Evolutionary conservation across 495 filamentous ascomycete species (phyloP), one percentile per base, ranked within the genome.

Genomic region (Neurospora discreta): DNA sequence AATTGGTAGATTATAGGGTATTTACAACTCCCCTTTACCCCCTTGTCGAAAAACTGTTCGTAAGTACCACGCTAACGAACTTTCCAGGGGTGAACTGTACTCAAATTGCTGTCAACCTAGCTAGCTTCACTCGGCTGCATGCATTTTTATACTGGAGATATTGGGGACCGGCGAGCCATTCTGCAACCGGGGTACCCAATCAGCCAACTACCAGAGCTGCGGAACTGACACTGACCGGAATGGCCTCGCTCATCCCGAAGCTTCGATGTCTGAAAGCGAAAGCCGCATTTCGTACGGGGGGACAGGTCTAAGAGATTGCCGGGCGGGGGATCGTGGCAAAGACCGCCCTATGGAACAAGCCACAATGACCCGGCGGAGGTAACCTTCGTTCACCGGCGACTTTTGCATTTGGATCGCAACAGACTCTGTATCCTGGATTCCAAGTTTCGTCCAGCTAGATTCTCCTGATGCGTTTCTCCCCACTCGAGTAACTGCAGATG

Each of bases 41-140:
- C n/a, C n/a, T n/a, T n/a, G n/a, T n/a, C n/a, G n/a, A n/a, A n/a
- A n/a, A n/a, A n/a, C n/a, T n/a, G n/a, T n/a, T n/a, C n/a, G n/a
- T n/a, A n/a, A n/a, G n/a, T n/a, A n/a, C n/a, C n/a, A n/a, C n/a
- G n/a, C n/a, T n/a, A n/a, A n/a, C n/a, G n/a, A n/a, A n/a, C n/a
- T n/a, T n/a, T n/a, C n/a, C n/a, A n/a, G n/a, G n/a, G n/a, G n/a
- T n/a, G n/a, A n/a, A n/a, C n/a, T n/a, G n/a, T 1, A 15, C 0
- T n/a, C 44, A 36, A 36, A 3, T 5, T 36, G 33, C 33, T 36
- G 33, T 33, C 73, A 74, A n/a, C n/a, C n/a, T n/a, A 15, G 71
- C 76, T 78, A 78, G 39, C 71, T 70, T 9, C 18, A 69, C 73
- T 71, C 38, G 52, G 71, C 71, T 71, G 68, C 71, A 69, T 76